phyloP scores from a whole-genome alignment of 352 stramenopile genomes.

The Phytophthora parvispora region DNA sequence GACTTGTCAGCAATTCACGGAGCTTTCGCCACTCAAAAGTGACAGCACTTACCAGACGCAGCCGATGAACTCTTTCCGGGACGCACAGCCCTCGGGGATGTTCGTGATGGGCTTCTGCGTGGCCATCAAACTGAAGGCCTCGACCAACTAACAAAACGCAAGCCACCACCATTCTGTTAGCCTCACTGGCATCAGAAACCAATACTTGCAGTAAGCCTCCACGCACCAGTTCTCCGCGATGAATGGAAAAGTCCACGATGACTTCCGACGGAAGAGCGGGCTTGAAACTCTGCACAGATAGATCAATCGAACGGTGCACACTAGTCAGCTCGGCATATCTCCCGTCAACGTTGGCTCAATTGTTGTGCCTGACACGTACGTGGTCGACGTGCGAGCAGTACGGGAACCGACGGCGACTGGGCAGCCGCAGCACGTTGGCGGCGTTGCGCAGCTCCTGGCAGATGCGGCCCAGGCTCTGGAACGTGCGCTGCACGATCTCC shows the following conservation, averaged over 20 bases:
- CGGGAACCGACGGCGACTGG: constrained; percentile 81
- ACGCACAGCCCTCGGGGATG: constrained; percentile 73
- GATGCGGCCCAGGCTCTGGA: constrained; percentile 60
- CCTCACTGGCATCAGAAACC: background rate
- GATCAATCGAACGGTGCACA: constrained; percentile 3
- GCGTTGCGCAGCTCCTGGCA: constrained; percentile 78
- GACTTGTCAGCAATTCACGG: background rate
- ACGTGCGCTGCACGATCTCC: constrained; percentile 60
- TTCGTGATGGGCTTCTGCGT: constrained; percentile 63
- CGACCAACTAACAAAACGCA: constrained; percentile 63
- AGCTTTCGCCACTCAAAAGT: background rate
- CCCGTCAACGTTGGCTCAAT: background rate
- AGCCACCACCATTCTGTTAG: background rate
- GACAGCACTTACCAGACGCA: constrained; percentile 70
- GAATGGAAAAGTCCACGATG: constrained; percentile 87
- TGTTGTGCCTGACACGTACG: constrained; percentile 39
- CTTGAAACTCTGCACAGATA: constrained; percentile 60
- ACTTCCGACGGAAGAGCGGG: constrained; percentile 74
- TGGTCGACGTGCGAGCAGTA: constrained; percentile 87
- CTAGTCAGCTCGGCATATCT: background rate
- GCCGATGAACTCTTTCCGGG: constrained; percentile 84
- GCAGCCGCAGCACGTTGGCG: constrained; percentile 76
- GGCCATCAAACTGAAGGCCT: constrained; percentile 69
- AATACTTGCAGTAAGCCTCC: too few relatives aligned
- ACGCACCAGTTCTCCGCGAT: constrained; percentile 79